These are phyloP conservation scores for Ogataea glucozyma DNA, from an alignment of 805 yeast genomes.

Conservation along the genomic window DNA sequence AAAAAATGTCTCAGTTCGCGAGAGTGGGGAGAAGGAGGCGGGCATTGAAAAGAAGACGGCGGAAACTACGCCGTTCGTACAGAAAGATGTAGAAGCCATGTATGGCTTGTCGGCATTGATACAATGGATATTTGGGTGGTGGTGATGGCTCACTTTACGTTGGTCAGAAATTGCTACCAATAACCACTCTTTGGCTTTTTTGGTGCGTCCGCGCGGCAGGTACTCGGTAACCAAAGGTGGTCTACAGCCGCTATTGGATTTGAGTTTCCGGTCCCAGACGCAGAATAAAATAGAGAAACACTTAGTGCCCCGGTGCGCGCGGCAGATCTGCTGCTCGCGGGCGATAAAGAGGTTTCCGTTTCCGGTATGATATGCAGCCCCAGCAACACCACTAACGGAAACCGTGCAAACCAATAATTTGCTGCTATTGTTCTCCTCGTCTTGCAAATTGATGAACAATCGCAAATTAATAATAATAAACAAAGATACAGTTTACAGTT, in stretches of 20 bases:
- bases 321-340: conserved; percentile 3
- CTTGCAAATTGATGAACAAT: neutral
- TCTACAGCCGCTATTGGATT: conserved; percentile 1
- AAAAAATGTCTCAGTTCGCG: conserved; percentile 7
- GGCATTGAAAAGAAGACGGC: conserved; percentile 2
- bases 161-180: too few species aligned
- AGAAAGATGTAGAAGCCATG: neutral
- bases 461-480: conserved; percentile 2
- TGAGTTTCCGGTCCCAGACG: neutral
- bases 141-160: too few species aligned
- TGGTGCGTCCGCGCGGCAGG: neutral
- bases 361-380: conserved; percentile 3
- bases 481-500: conserved; percentile 7
- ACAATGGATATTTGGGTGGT: too few species aligned
- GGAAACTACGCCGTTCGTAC: conserved; percentile 4
- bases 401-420: conserved; percentile 4
- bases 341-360: conserved; percentile 9
- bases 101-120: neutral
- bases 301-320: conserved; percentile 2
- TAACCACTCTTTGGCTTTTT: too few species aligned
- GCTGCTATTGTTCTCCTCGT: conserved; percentile 4
- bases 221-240: neutral
- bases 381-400: conserved; percentile 4
- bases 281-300: neutral
- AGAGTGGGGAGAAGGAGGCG: conserved; percentile 3